phyloP scores from a whole-genome alignment of 2,329 filamentous ascomycete species.

The Aspergillus candidus region DNA sequence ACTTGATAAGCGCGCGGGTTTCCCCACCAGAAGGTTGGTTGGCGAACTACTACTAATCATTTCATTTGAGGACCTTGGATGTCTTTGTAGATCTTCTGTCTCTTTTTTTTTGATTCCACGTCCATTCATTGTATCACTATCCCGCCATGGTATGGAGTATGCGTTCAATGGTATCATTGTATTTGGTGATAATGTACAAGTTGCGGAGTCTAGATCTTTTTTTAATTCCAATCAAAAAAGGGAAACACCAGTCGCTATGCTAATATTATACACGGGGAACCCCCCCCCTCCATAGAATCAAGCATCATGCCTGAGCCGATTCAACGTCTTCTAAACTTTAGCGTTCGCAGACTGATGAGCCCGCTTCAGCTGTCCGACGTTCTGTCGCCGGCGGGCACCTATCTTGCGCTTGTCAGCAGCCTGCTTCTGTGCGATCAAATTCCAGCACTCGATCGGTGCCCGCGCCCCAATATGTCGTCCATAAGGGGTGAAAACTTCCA shows the following conservation, averaged over 20 bases:
- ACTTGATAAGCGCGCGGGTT: too few relatives aligned
- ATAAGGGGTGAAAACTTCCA: slow-evolving; percentile 80
- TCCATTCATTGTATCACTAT: too few relatives aligned
- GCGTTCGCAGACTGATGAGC: slow-evolving; percentile 2
- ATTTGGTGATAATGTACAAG: too few relatives aligned
- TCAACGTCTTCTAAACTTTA: not conserved
- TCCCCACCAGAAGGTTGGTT: too few relatives aligned
- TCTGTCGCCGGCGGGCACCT: slow-evolving; percentile 17
- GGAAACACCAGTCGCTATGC: slow-evolving; percentile 17
- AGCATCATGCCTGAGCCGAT: not conserved
- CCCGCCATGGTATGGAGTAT: too few relatives aligned
- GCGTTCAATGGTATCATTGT: too few relatives aligned
- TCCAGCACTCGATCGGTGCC: slow-evolving; percentile 29
- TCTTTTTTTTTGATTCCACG: too few relatives aligned
- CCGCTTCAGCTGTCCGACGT: slow-evolving; percentile 21
- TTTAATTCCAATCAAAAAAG: too few relatives aligned
- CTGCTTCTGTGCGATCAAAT: slow-evolving; percentile 27
- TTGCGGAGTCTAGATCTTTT: too few relatives aligned
- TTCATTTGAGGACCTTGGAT: too few relatives aligned
- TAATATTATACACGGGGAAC: slow-evolving; percentile 5
- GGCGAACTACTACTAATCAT: too few relatives aligned
- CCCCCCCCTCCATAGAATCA: not conserved
- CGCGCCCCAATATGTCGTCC: slow-evolving; percentile 65
- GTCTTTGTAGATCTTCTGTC: too few relatives aligned
- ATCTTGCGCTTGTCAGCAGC: slow-evolving; percentile 26